Base-by-base conservation (phyloP, 1,284 basidiomycete species). In the Lentinula novae-zelandiae region DNA sequence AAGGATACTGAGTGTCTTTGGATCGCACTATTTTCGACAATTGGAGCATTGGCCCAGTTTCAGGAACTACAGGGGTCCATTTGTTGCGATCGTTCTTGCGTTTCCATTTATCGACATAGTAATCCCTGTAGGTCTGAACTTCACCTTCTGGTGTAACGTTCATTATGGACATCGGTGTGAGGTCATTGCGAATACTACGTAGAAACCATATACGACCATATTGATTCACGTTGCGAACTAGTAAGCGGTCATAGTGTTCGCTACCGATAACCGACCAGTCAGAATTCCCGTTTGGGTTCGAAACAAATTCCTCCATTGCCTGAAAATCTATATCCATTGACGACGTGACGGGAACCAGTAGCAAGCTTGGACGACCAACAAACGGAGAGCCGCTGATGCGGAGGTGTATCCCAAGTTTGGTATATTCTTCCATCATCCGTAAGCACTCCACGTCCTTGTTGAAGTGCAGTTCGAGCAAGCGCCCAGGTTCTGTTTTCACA, bases 11-110 rank as follows among this genome's bases (percentile, higher is more conserved):
- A 15, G 78, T 78, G 10, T 75, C 71, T 10, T 73, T 71, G 60
- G 76, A 75, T 7, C 82, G 81, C 15, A 76, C 70, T 38, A 82
- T 68, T 5, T 68, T 68, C 5, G 73, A 63, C 7, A 77, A 75
- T 68, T 89, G 86, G n/a, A 89, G 67, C 59, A 90, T 75, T 0
- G 84, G 83, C 3, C 87, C 87, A 57, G 82, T 76, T 5, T 64
- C 66, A 3, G 86, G 82, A 53, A 90, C 73, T 3, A 67, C 71
- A 0, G 77, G 70, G 44, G 67, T 63, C 17, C 77, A 71, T 58
- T 65, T 77, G 17, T 44, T 13, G 17, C 42, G 42, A 15, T 44
- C 5, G 7, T 44, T 44, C 65, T 80, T 83, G 63, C 80, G 70
- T 5, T 77, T 77, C 79, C 83, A 89, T 66, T 75, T 81, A 42